Evolutionary conservation across 495 filamentous ascomycete species (phyloP).

Genomic region (Hyaloscypha variabilis): DNA sequence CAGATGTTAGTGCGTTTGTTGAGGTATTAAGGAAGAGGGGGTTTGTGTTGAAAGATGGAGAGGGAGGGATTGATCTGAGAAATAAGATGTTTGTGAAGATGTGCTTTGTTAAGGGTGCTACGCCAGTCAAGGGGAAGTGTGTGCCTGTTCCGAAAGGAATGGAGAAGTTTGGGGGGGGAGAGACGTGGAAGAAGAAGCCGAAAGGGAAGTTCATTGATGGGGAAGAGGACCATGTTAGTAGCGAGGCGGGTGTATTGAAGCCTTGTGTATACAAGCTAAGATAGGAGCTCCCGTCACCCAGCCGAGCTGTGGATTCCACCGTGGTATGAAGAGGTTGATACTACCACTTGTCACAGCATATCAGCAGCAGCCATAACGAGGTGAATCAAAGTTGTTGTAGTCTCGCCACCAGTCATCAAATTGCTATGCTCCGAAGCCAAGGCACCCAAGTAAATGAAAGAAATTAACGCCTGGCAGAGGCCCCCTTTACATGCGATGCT

Average conservation of each 20-base stretch:
- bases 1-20: constrained; percentile 86
- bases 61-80: constrained; percentile 64
- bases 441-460: not conserved
- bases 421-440: constrained; percentile 12
- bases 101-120: constrained; percentile 81
- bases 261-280: constrained; percentile 96
- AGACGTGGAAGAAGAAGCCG: constrained; percentile 36
- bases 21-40: constrained; percentile 69
- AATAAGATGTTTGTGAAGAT: constrained; percentile 99
- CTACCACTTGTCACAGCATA: not conserved
- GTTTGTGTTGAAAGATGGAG: constrained; percentile 66
- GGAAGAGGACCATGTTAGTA: constrained; percentile 49
- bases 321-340: not conserved
- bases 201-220: constrained; percentile 65
- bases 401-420: constrained; percentile 1
- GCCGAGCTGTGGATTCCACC: not conserved
- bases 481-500: constrained; percentile 23
- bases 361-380: constrained; percentile 6
- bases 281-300: constrained; percentile 35
- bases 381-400: not conserved
- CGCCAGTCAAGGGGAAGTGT: constrained; percentile 70
- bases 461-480: constrained; percentile 14
- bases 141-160: constrained; percentile 39
- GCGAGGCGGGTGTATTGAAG: constrained; percentile 78
- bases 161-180: constrained; percentile 30